Evolutionary conservation across 306 rosid species (phyloP).

Genomic region (Gleditsia sinensis): DNA sequence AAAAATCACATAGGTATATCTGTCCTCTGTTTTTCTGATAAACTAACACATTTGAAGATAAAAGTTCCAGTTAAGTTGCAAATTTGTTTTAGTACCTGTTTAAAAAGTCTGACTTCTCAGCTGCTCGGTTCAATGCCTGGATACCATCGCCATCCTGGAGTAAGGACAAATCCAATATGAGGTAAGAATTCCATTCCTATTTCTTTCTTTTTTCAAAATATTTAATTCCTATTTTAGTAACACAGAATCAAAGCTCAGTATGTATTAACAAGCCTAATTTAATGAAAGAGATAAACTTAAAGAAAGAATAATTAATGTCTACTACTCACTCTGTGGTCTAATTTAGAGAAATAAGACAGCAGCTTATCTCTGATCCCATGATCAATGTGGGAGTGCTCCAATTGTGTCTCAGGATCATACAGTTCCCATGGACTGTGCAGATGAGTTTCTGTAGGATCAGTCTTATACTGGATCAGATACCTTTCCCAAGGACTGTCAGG

Average conservation of each 20-base stretch:
- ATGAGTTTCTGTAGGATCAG: constrained; percentile 50
- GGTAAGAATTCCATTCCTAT: background rate
- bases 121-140: constrained; percentile 60
- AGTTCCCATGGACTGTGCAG: constrained; percentile 90
- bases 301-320: constrained; percentile 22
- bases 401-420: constrained; percentile 50
- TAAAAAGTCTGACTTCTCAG: constrained; percentile 55
- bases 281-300: background rate
- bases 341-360: constrained; percentile 53
- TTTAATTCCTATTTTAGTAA: constrained; percentile 3
- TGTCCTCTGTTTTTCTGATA: constrained; percentile 12
- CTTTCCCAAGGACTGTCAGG: constrained; percentile 93
- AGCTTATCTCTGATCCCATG: constrained; percentile 67
- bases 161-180: background rate
- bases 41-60: constrained; percentile 7
- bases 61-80: constrained; percentile 23
- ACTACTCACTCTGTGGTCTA: constrained; percentile 53
- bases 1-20: background rate
- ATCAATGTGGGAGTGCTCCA: constrained; percentile 66
- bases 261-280: constrained; percentile 8
- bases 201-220: background rate
- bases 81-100: constrained; percentile 60
- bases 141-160: constrained; percentile 55
- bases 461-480: constrained; percentile 53
- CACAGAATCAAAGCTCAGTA: constrained; percentile 5